Base-by-base conservation (phyloP, 2,329 filamentous ascomycete species). In the Pestalotiopsis sp. region DNA sequence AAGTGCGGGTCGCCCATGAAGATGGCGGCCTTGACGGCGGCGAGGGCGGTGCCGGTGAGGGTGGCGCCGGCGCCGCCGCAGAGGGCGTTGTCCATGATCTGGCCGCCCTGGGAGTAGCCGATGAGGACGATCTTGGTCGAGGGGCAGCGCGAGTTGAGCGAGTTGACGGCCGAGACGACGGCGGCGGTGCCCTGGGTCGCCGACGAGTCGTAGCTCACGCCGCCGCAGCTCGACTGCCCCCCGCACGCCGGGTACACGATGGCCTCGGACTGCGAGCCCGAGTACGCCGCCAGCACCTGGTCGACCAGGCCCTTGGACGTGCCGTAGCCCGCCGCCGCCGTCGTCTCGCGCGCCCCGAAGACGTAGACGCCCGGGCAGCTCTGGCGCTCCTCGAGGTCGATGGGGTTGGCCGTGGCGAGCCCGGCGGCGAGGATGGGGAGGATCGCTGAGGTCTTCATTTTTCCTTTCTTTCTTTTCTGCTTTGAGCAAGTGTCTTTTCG, bases 1-100 rank as follows among this genome's bases (percentile, higher is more conserved):
- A 87, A 85, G 73, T 88, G 83, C 20, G 89, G 89, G 74, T 89
- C 85, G 7, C 88, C 88, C 87, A 90, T 88, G 77, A 89, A 86
- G 74, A 91, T 89, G 23, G 85, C 86, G 0, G 84, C 88, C 78
- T 89, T 89, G 74, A 90, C 85, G 76, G 84, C 83, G 58, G 78
- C 80, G 14, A 88, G 78, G 7, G 87, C 87, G 5, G 80, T 80
- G 4, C 83, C 81, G 17, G 81, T 78, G 56, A 86, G 77, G 49
- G 79, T 84, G 4, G 78, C 75, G 68, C 86, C 85, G 4, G 82
- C 82, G 36, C 88, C 88, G 14, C 88, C 88, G 73, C 88, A 90
- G 56, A 90, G 78, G 6, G 87, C 88, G 71, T 89, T 86, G 71
- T 91, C 88, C 77, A 88, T 85, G 72, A 91, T 90, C 78, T 91